A percentile compares a stretch with the other conserved stretches of the same genome.
Conservation (phyloP, 352 stramenopile species). For the Phytophthora cajani region DNA sequence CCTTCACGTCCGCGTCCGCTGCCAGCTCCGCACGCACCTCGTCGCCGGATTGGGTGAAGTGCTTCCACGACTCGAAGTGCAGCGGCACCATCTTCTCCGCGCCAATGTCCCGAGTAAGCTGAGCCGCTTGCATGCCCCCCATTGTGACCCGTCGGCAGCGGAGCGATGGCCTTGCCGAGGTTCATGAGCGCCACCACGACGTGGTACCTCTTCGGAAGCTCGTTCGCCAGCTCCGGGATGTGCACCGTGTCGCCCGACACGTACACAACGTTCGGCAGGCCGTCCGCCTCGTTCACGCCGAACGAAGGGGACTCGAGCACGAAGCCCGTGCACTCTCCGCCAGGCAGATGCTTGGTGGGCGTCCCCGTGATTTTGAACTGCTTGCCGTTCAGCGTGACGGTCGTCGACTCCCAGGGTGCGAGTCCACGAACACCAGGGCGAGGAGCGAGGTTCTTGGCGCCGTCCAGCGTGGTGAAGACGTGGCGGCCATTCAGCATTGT, state of each 20-base stretch:
- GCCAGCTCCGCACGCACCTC: constrained; percentile 16
- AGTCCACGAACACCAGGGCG: constrained; percentile 45
- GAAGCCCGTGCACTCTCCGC: constrained; percentile 45
- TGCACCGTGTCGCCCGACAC: constrained; percentile 49
- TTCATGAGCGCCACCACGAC: constrained; percentile 46
- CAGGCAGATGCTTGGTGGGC: constrained; percentile 44
- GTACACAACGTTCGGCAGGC: constrained; percentile 47
- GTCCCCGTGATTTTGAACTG: constrained; percentile 51
- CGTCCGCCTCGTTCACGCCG: constrained; percentile 28
- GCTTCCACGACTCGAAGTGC: constrained; percentile 54
- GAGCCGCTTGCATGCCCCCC: constrained; percentile 29
- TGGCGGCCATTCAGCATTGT: constrained; percentile 52
- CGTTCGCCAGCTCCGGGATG: constrained; percentile 34
- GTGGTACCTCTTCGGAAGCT: constrained; percentile 39
- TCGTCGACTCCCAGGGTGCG: constrained; percentile 36
- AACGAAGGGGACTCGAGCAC: constrained; percentile 45
- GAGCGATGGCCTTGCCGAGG: constrained; percentile 34
- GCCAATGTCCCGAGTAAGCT: constrained; percentile 34
- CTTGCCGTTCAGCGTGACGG: constrained; percentile 37
- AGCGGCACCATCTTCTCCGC: constrained; percentile 43
- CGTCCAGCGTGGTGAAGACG: constrained; percentile 45
- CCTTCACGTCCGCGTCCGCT: constrained; percentile 26
- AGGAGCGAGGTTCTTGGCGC: constrained; percentile 48
- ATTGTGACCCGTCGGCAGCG: constrained; percentile 33
- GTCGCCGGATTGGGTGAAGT: constrained; percentile 33